Evolutionary conservation across 768 basidiomycete species (phyloP).

Genomic region (Podaxis sp.): DNA sequence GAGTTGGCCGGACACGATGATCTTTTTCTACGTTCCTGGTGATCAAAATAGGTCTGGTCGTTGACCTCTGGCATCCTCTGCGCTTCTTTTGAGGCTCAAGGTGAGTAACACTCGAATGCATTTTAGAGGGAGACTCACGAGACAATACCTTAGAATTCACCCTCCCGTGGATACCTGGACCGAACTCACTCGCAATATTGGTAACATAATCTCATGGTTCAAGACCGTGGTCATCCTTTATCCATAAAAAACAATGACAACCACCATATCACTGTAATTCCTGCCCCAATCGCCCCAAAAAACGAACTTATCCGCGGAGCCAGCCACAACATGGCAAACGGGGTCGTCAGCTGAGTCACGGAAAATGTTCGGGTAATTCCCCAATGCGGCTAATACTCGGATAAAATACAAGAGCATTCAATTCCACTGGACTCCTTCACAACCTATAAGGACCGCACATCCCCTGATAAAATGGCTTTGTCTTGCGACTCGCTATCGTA

Average conservation of each 20-base stretch:
- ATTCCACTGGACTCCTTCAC: background rate
- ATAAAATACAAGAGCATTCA: background rate
- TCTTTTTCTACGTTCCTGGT: background rate
- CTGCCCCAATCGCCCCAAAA: background rate
- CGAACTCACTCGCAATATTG: background rate
- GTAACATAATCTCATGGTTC: background rate
- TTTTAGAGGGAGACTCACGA: background rate
- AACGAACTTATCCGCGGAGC: background rate
- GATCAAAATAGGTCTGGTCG: background rate
- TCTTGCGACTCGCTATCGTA: background rate
- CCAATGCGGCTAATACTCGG: slow-evolving; percentile 8
- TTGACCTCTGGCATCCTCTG: background rate
- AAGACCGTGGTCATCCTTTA: background rate
- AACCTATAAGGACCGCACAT: background rate
- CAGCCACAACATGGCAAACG: background rate
- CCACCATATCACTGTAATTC: background rate
- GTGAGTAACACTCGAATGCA: background rate
- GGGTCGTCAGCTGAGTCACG: slow-evolving; percentile 10
- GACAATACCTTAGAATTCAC: no score
- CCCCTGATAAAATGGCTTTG: background rate
- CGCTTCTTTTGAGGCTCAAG: background rate
- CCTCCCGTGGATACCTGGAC: background rate
- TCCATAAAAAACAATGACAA: background rate
- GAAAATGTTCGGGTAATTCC: background rate
- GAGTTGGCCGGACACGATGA: background rate